Conservation (phyloP, 257 asterid genomes). For the Euphrasia confusa region DNA sequence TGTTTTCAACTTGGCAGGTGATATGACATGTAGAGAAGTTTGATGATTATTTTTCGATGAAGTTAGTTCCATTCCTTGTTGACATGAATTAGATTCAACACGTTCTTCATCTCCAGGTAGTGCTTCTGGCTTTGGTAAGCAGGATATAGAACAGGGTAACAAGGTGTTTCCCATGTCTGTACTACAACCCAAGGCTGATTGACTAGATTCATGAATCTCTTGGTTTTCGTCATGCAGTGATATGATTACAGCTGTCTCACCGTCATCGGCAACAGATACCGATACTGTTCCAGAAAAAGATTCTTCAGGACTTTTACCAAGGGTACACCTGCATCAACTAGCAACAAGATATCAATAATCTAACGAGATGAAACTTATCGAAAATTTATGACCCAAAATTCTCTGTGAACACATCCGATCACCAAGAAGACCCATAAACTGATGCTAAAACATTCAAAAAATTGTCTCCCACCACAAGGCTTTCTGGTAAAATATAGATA, state of each 20-base stretch:
- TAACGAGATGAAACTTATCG: slow-evolving; percentile 19
- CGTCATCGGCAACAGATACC: slow-evolving; percentile 80
- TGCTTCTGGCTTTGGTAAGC: slow-evolving; percentile 32
- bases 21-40: slow-evolving; percentile 27
- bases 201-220: slow-evolving; percentile 39
- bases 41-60: slow-evolving; percentile 31
- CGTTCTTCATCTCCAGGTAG: slow-evolving; percentile 22
- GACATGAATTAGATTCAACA: slow-evolving; percentile 30
- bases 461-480: slow-evolving; percentile 2
- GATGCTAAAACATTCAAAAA: slow-evolving; percentile 4
- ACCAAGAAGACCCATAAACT: slow-evolving; percentile 6
- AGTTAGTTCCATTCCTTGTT: slow-evolving; percentile 34
- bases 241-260: slow-evolving; percentile 80
- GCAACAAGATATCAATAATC: slow-evolving; percentile 31
- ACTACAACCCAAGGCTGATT: slow-evolving; percentile 27
- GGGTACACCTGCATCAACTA: slow-evolving; percentile 65
- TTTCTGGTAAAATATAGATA: slow-evolving; percentile 18
- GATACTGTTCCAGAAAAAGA: slow-evolving; percentile 70
- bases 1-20: slow-evolving; percentile 32
- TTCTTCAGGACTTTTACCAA: slow-evolving; percentile 39
- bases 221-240: slow-evolving; percentile 55
- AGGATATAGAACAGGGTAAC: slow-evolving; percentile 30
- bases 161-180: slow-evolving; percentile 29
- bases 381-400: slow-evolving; percentile 13
- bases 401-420: slow-evolving; percentile 9